A percentile compares a stretch with the other conserved stretches of the same genome.
phyloP scores from a whole-genome alignment of 2,329 filamentous ascomycete species.

The Aphanoascus verrucosus region DNA sequence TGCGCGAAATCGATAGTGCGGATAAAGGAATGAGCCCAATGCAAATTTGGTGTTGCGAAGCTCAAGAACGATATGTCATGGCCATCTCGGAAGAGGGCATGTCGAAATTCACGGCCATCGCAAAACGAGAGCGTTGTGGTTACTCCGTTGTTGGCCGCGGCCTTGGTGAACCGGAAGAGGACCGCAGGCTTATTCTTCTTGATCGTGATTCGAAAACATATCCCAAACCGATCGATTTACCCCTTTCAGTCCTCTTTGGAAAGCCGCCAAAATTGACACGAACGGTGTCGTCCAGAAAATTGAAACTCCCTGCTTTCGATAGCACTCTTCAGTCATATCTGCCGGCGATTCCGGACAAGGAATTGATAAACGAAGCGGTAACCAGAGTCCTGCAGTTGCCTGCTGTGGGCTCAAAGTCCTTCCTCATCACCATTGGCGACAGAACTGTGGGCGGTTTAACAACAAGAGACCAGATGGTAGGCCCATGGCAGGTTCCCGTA shows the following conservation, averaged over 20 bases:
- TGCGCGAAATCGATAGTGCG: constrained; percentile 85
- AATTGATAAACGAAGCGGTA: constrained; percentile 57
- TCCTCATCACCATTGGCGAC: constrained; percentile 93
- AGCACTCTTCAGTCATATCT: constrained; percentile 58
- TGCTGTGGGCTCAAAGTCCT: constrained; percentile 90
- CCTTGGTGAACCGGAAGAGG: constrained; percentile 51
- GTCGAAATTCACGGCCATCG: constrained; percentile 59
- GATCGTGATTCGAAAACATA: constrained; percentile 67
- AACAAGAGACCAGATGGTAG: constrained; percentile 87
- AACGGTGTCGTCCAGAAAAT: constrained; percentile 58
- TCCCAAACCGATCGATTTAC: constrained; percentile 73
- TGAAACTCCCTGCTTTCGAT: constrained; percentile 62
- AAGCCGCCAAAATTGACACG: constrained; percentile 73
- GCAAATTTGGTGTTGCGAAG: constrained; percentile 96
- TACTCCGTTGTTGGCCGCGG: constrained; percentile 86
- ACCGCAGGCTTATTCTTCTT: constrained; percentile 64
- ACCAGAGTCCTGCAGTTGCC: constrained; percentile 74
- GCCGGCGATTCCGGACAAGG: constrained; percentile 42
- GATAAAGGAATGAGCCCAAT: constrained; percentile 89
- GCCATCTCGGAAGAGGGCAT: constrained; percentile 72
- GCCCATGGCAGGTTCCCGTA: constrained; percentile 89
- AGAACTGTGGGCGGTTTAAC: constrained; percentile 83
- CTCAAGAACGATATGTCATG: constrained; percentile 91
- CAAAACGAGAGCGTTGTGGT: constrained; percentile 73
- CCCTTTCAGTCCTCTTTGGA: constrained; percentile 80